Conservation (phyloP, 495 filamentous ascomycete genomes). For the Neurospora tetraspora region DNA sequence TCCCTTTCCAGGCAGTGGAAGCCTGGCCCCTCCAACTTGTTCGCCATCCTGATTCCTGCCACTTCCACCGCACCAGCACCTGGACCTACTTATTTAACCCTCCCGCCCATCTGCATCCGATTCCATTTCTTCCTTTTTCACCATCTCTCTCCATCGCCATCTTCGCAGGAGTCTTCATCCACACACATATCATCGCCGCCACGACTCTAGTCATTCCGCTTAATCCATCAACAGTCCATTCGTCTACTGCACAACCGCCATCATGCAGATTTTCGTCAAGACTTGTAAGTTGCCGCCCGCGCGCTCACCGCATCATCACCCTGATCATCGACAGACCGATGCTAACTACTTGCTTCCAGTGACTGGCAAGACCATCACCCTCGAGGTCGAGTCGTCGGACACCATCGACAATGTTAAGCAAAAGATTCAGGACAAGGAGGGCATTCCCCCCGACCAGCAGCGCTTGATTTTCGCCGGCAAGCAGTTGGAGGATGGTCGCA, state of each 20-base stretch:
- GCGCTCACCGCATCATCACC: constrained; percentile 9
- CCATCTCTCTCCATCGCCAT: constrained; percentile 18
- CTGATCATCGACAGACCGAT: not conserved
- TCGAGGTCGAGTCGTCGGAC: constrained; percentile 96
- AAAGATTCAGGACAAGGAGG: constrained; percentile 99
- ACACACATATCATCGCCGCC: constrained; percentile 8
- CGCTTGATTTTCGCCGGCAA: constrained; percentile 98
- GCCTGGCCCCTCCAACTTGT: constrained; percentile 3
- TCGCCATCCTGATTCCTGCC: constrained; percentile 24
- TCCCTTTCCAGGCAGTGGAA: not conserved
- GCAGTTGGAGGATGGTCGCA: constrained; percentile 95
- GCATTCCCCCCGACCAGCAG: constrained; percentile 96
- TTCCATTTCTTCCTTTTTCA: constrained; percentile 1
- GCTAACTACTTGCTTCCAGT: constrained; percentile 39
- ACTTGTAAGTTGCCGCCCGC: constrained; percentile 57
- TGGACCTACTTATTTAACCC: constrained; percentile 23
- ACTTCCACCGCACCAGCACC: constrained; percentile 25
- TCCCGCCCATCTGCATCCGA: constrained; percentile 3
- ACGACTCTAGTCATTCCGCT: constrained; percentile 7
- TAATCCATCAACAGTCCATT: not conserved
- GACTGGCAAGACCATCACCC: constrained; percentile 98
- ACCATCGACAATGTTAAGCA: constrained; percentile 99
- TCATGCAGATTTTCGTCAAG: constrained; percentile 98
- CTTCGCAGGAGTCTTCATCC: constrained; percentile 7
- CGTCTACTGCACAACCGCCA: constrained; percentile 9